Base-by-base conservation (phyloP, 306 rosid genomes). In the Arachis stenosperma region DNA sequence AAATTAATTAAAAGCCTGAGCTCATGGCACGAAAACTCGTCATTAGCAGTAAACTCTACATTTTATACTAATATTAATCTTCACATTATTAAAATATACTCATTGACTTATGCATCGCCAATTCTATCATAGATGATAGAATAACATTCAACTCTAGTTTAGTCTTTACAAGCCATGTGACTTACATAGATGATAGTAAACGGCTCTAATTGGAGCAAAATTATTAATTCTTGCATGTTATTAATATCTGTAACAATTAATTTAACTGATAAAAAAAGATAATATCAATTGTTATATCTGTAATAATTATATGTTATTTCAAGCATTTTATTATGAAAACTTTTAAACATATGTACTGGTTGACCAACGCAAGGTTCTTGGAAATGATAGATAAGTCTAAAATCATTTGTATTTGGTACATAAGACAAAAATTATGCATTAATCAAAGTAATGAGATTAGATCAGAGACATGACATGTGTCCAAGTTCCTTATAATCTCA, bases 391-490 rank as follows among this genome's bases (percentile, higher is more conserved):
- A 53, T 51, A 75, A 47, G 74, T 55, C 70, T 33, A 40, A 73
- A 79, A 79, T 75, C 75, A 13, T 78, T 70, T 75, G 74, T 17
- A 33, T 10, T 67, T 50, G 73, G 53, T 67, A 57, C 61, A 67
- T 46, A 79, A 55, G 76, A 79, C 39, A 75, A 22, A 68, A 70
- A 40, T 12, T 56, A 10, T 61, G 22, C 52, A 51, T 69, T 44
- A 71, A 75, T 51, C 52, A 76, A 67, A 67, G 56, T 29, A 36
- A 65, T 72, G 81, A 77, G 80, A 69, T 86, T 63, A 78, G 87
- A 80, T 83, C 79, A 84, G 81, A 74, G 67, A 83, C 84, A 71
- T 71, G 0, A 58, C 87, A 84, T 79, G 86, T 86, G 90, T 81
- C 75, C 73, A 63, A 86, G 78, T 81, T 76, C 77, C 79, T 74